Conservation (phyloP, 768 basidiomycete species). For the Tylopilus balloui region DNA sequence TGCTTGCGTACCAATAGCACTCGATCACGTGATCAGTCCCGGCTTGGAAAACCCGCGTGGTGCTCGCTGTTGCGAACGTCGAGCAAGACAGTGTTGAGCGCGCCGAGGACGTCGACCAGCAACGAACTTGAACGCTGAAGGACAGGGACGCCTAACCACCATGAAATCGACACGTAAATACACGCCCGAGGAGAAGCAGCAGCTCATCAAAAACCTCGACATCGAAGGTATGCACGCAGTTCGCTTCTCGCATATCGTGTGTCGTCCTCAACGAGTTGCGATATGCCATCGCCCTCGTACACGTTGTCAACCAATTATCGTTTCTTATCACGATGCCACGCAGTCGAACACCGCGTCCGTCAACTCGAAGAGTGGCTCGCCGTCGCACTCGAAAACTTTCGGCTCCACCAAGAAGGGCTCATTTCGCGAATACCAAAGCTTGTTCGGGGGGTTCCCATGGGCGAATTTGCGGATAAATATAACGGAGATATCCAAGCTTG, state of each 20-base stretch:
- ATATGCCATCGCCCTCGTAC: neutral
- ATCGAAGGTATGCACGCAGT: conserved; percentile 56
- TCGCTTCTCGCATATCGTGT: neutral
- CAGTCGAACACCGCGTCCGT: conserved; percentile 69
- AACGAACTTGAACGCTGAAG: neutral
- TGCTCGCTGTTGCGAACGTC: neutral
- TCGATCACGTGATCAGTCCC: conserved; percentile 8
- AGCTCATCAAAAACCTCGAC: conserved; percentile 72
- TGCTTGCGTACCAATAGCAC: neutral
- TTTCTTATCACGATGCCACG: neutral
- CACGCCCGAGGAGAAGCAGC: conserved; percentile 67
- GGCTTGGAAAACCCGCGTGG: neutral
- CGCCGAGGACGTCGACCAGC: neutral
- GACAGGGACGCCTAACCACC: neutral
- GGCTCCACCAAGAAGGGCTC: conserved; percentile 68
- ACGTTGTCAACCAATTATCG: neutral
- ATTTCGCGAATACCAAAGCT: conserved; percentile 72
- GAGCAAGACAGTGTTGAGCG: neutral
- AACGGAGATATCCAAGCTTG: conserved; percentile 71
- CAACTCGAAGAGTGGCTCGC: conserved; percentile 74
- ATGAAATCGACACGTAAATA: conserved; percentile 37
- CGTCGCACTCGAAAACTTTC: conserved; percentile 70
- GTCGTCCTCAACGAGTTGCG: neutral
- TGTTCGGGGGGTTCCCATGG: conserved; percentile 67
- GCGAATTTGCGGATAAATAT: conserved; percentile 76